Evolutionary conservation across 495 filamentous ascomycete genomes (phyloP), one percentile per base, ranked within the genome.

Genomic region (Immersiella caudata): DNA sequence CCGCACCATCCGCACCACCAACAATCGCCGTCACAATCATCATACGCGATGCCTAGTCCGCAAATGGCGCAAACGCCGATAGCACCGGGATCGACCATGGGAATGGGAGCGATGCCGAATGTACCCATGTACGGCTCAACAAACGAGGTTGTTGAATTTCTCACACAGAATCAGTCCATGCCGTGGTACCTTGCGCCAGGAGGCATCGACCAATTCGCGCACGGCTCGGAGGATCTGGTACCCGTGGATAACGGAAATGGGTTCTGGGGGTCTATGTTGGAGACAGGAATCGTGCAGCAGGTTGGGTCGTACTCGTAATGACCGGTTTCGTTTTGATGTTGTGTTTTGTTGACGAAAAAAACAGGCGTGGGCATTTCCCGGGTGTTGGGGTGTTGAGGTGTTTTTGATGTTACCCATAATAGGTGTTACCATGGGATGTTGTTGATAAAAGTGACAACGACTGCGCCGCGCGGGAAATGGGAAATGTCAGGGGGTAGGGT

Each of bases 161-260:
- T 83, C 18, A 68, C 71, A 8, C 68, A 73, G 21, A 74, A 77
- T 63, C 74, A 79, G 64, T 65, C 64, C 16, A 46, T 74, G 66
- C 74, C 78, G 67, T 71, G 76, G 80, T 29, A 69, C 67, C 60
- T 72, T 64, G 26, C 66, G 27, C 78, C 79, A 8, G 80, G 80
- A 1, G 78, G 79, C 18, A 71, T 81, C 4, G 75, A 77, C 54
- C 74, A 75, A 60, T 83, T 83, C 65, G 75, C 80, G 36, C 75
- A 78, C 64, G 80, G 80, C n/a, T 65, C 70, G 6, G 71, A 75
- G 52, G 60, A 72, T 21, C 7, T 69, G 25, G 25, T 59, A 11
- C 62, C 69, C 40, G 14, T 54, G 27, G 74, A 72, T 9, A 68
- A 20, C 16, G 74, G 74, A 36, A 75, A 75, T 36, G 29, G 65